These are phyloP conservation scores for Yarrowia galli DNA, from an alignment of 1,139 yeast species.

Conservation along the genomic window DNA sequence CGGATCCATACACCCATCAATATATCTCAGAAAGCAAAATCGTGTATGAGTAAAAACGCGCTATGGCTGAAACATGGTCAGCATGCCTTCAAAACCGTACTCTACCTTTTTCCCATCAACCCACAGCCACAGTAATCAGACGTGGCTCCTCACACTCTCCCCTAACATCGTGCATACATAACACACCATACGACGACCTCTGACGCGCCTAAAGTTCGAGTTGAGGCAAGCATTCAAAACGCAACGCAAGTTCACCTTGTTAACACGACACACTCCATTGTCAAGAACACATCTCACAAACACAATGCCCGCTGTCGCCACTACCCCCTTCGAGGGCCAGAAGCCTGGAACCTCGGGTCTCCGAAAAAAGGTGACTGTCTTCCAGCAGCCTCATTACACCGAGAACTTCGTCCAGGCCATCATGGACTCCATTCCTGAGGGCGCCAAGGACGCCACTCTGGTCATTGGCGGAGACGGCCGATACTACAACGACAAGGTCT, in stretches of 20 bases:
- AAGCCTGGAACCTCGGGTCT: slow-evolving; percentile 98
- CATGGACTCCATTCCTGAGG: slow-evolving; percentile 89
- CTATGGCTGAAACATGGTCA: neutral
- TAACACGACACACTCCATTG: slow-evolving; percentile 22
- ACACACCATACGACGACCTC: slow-evolving; percentile 19
- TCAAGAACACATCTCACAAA: slow-evolving; percentile 1
- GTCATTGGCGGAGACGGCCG: slow-evolving; percentile 99
- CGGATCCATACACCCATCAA: neutral
- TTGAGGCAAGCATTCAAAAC: slow-evolving; percentile 17
- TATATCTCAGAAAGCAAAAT: neutral
- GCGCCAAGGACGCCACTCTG: slow-evolving; percentile 71
- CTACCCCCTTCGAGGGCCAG: slow-evolving; percentile 87
- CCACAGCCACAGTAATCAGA: neutral
- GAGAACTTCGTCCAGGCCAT: slow-evolving; percentile 94
- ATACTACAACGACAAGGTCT: slow-evolving; percentile 81
- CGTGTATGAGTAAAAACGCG: neutral
- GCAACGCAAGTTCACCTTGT: slow-evolving; percentile 15
- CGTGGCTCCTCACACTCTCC: slow-evolving; percentile 12
- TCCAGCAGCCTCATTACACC: slow-evolving; percentile 81
- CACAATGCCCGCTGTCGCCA: slow-evolving; percentile 52
- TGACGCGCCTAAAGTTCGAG: slow-evolving; percentile 23
- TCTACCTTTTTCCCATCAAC: neutral
- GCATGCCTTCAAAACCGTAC: neutral
- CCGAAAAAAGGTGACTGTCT: slow-evolving; percentile 86
- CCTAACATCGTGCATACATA: slow-evolving; percentile 34